Evolutionary conservation across 1,139 yeast genomes (phyloP), one percentile per base, ranked within the genome.

Genomic region (Pichiaceae sp.): DNA sequence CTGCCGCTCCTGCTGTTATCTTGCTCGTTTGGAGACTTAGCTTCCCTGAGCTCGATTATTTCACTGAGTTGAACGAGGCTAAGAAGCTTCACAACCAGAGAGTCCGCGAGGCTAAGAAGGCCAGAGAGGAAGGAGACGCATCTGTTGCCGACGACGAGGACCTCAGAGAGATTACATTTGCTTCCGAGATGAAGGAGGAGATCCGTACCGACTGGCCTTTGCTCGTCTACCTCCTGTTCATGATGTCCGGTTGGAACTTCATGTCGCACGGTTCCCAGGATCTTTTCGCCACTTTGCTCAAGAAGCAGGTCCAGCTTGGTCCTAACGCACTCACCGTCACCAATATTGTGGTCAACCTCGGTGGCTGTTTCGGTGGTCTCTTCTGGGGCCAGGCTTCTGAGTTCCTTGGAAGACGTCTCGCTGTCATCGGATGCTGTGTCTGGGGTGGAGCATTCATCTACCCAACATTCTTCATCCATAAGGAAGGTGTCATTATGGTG

Each of bases 241-340:
- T 70, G 43, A 63, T 70, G 68, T 56, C 74, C 4, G 72, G 70
- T 11, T 62, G 66, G 54, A 72, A 72, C 52, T 72, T 72, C 50
- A 64, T 67, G 53, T 66, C 76, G 11, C 78, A 72, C 42, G 76
- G 75, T 1, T 65, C 75, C 8, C 78, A 71, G 50, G 78, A 72
- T 53, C 57, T 72, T 40, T 70, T 65, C 52, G 74, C 75, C 27
- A 69, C 75, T 0, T 53, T 70, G 53, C 57, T 72, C 19, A 56
- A 59, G 12, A 62, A 54, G 12, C 77, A 72, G 50, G 53, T 62
- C 35, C 52, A 49, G 12, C 55, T 61, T 21, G 50, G 56, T 15
- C 46, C 59, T 2, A 56, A 72, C 45, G 52, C 56, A 12, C 56
- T 60, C 37, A 71, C 77, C 0, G 64, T 69, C 15, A 68, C 70